Percentiles rank a stretch among this genome's conserved stretches.
These are phyloP conservation scores for Colletotrichum sp. DNA, from an alignment of 2,329 filamentous ascomycete genomes.

Conservation along the genomic window DNA sequence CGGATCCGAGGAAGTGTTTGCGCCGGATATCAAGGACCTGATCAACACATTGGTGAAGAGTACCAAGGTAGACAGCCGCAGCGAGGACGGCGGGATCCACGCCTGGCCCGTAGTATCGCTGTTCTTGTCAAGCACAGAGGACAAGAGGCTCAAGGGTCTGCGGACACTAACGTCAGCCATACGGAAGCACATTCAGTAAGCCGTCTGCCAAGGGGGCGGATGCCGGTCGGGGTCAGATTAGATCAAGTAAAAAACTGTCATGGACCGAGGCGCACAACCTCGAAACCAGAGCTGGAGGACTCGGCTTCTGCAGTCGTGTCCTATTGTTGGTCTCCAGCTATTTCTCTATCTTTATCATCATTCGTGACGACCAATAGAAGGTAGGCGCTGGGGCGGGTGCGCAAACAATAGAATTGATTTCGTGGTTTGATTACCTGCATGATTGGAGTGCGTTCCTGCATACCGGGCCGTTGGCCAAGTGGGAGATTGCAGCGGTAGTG, in stretches of 20 bases:
- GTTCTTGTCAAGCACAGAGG: constrained; percentile 56
- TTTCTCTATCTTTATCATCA: constrained; percentile 47
- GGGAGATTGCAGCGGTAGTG: neutral
- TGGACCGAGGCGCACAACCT: constrained; percentile 37
- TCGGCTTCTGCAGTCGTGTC: constrained; percentile 53
- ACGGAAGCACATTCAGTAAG: constrained; percentile 14
- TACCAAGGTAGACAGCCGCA: constrained; percentile 59
- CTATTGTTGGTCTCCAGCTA: constrained; percentile 31
- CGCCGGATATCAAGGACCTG: constrained; percentile 69
- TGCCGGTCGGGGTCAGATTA: constrained; percentile 57
- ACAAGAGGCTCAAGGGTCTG: constrained; percentile 59
- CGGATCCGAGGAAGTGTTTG: constrained; percentile 80
- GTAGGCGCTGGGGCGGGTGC: neutral
- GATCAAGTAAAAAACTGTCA: constrained; percentile 66
- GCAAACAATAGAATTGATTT: constrained; percentile 9
- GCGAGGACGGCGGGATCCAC: constrained; percentile 74
- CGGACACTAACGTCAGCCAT: constrained; percentile 30
- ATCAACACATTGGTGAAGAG: constrained; percentile 59
- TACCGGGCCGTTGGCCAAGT: neutral
- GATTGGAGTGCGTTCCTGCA: constrained; percentile 14
- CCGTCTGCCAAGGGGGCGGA: neutral
- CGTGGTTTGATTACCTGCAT: constrained; percentile 20
- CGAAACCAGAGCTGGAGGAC: constrained; percentile 52
- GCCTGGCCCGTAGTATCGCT: constrained; percentile 79
- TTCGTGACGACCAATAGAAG: constrained; percentile 26